Evolutionary conservation across 208 protist genomes (phyloP).

Genomic region (Angomonas desouzai): DNA sequence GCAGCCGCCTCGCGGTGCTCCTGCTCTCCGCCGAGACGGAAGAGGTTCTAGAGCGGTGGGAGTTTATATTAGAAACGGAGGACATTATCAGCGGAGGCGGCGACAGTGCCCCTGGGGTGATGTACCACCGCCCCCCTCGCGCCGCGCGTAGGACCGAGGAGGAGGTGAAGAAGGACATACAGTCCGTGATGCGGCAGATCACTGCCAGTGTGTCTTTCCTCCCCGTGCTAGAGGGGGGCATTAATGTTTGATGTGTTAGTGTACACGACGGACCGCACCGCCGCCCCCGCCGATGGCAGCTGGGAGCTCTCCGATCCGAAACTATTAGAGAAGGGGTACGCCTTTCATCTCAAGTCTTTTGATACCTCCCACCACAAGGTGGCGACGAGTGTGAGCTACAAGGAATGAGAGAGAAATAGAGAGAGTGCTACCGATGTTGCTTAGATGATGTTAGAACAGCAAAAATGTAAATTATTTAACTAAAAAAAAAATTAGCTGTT

Average conservation of each 20-base stretch:
- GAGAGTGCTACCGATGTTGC: neutral
- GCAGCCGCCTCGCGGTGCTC: slow-evolving; percentile 95
- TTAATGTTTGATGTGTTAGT: slow-evolving; percentile 93
- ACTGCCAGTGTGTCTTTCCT: slow-evolving; percentile 96
- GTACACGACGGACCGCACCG: slow-evolving; percentile 84
- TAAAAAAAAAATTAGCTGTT: slow-evolving; percentile 13
- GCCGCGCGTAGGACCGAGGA: slow-evolving; percentile 52
- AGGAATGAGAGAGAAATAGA: slow-evolving; percentile 23
- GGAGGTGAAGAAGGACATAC: slow-evolving; percentile 93
- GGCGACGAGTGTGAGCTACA: slow-evolving; percentile 84
- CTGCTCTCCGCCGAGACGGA: slow-evolving; percentile 61
- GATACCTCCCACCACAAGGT: slow-evolving; percentile 91
- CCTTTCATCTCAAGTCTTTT: slow-evolving; percentile 95
- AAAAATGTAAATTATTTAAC: neutral
- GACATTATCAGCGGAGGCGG: neutral
- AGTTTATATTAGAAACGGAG: slow-evolving; percentile 84
- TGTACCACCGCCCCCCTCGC: neutral
- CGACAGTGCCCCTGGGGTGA: neutral
- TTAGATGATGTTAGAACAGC: slow-evolving; percentile 11
- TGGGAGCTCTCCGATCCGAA: slow-evolving; percentile 97
- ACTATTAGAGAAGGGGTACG: slow-evolving; percentile 87
- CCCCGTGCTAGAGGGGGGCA: slow-evolving; percentile 83
- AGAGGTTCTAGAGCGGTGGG: slow-evolving; percentile 94
- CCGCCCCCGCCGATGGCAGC: slow-evolving; percentile 57
- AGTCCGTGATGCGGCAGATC: slow-evolving; percentile 96